Evolutionary conservation across 1,284 basidiomycete species (phyloP).

Genomic region (Leccinum solheimii): DNA sequence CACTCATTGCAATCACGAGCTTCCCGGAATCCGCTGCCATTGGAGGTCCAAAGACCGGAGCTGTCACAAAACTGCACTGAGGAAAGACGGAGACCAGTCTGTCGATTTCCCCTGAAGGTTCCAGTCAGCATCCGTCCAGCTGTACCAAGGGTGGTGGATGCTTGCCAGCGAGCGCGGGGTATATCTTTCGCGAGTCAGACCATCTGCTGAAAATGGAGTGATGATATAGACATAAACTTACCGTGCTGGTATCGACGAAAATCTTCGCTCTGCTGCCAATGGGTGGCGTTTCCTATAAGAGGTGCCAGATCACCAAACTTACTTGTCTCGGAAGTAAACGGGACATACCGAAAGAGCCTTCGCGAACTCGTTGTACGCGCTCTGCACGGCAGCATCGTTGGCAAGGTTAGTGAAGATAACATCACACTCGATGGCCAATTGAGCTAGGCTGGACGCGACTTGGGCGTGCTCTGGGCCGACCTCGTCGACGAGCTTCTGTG

Average conservation of each 20-base stretch:
- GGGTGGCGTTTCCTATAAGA: constrained; percentile 40
- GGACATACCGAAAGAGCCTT: constrained; percentile 47
- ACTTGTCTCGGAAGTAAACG: background rate
- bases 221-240: constrained; percentile 35
- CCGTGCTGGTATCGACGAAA: constrained; percentile 82
- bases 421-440: constrained; percentile 71
- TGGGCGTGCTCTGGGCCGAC: constrained; percentile 47
- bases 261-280: constrained; percentile 53
- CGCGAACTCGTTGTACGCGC: constrained; percentile 67
- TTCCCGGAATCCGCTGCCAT: constrained; percentile 66
- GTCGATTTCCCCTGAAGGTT: constrained; percentile 64
- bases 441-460: constrained; percentile 54
- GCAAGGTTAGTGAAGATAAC: constrained; percentile 78
- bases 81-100: constrained; percentile 60
- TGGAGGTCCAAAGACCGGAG: constrained; percentile 81
- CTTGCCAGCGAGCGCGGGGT: constrained; percentile 68
- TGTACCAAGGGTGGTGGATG: background rate
- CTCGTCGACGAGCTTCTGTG: constrained; percentile 55
- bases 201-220: background rate
- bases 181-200: constrained; percentile 47
- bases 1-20: constrained; percentile 78
- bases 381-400: constrained; percentile 72
- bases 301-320: constrained; percentile 3
- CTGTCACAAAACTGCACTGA: constrained; percentile 70
- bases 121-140: background rate